Base-by-base conservation (phyloP, 2,329 filamentous ascomycete genomes). In the Meredithiella fracta region DNA sequence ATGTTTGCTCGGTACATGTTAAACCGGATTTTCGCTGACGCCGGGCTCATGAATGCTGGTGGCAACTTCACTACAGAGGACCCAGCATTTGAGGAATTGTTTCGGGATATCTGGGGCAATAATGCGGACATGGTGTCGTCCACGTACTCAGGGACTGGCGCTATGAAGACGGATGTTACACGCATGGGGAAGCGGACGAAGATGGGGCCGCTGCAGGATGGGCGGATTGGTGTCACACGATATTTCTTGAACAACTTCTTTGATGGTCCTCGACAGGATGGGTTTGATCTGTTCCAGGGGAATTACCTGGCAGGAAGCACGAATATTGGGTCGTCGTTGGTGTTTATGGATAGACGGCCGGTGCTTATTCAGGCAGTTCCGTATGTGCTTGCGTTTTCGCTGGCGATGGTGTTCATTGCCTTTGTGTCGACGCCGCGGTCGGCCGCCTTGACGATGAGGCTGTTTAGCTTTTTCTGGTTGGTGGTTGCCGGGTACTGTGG, bases 81-180 rank as follows among this genome's bases (percentile, higher is more conserved):
- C 64, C 72, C 77, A 11, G 79, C 76, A 1, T 98, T 98, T 66
- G 90, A 96, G 68, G 75, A 85, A 63, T 73, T 97, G 58, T 98
- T 97, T 79, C 87, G 92, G 62, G 97, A 97, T 68, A 76, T 97
- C 15, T 98, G 92, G 92, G 92, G 92, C 29, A 92, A 98, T 70
- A 98, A 98, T 64, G 92, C 94, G 56, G 92, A 98, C 67, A 85
- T 94, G 23, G 90, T 98, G 34, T 94, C 90, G 17, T 84, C 80
- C 62, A 83, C 88, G 0, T 98, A 98, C 69, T 92, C 92, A 1
- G 92, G 92, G 56, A 98, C 94, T 0, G 94, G 92, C 2, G 92
- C 92, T 53, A 80, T 98, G 72, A 98, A 98, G 77, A 98, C 92
- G 0, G 94, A 98, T 67, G 88, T 97, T 63, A 98, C 92, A 1